Percentiles rank a stretch among this genome's conserved stretches.
Conservation (phyloP, 208 protist genomes). For the Phytomonas sp. region DNA sequence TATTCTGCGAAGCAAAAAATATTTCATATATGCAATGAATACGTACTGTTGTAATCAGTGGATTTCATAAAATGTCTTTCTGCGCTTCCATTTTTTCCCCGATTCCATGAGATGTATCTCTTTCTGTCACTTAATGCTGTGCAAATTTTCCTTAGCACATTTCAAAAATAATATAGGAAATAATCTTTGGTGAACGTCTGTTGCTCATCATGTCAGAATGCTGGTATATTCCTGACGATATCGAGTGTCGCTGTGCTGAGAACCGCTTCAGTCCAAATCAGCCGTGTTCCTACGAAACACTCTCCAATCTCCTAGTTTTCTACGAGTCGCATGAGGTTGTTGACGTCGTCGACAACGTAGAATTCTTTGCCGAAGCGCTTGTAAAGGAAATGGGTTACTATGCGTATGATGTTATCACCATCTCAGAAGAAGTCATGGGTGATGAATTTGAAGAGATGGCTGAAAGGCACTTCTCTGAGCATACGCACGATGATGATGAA, state of each 20-base stretch:
- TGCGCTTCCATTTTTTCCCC: not conserved
- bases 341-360: constrained; percentile 21
- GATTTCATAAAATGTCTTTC: not conserved
- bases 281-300: constrained; percentile 31
- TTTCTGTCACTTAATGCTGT: not conserved
- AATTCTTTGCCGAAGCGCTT: constrained; percentile 24
- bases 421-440: constrained; percentile 17
- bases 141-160: not conserved
- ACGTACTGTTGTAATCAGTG: not conserved
- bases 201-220: constrained; percentile 32
- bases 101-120: constrained; percentile 1
- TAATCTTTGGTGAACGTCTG: not conserved
- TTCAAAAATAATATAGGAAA: constrained; percentile 8
- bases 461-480: constrained; percentile 58
- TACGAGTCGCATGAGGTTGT: constrained; percentile 26
- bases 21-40: not conserved
- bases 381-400: constrained; percentile 35
- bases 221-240: constrained; percentile 42
- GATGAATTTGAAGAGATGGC: constrained; percentile 44
- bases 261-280: constrained; percentile 39
- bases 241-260: constrained; percentile 35
- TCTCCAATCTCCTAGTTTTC: constrained; percentile 27
- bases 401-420: constrained; percentile 38
- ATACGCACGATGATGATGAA: constrained; percentile 88
- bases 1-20: not conserved